Base-by-base conservation (phyloP, 2,329 filamentous ascomycete species). In the Trichoderma atroviride region DNA sequence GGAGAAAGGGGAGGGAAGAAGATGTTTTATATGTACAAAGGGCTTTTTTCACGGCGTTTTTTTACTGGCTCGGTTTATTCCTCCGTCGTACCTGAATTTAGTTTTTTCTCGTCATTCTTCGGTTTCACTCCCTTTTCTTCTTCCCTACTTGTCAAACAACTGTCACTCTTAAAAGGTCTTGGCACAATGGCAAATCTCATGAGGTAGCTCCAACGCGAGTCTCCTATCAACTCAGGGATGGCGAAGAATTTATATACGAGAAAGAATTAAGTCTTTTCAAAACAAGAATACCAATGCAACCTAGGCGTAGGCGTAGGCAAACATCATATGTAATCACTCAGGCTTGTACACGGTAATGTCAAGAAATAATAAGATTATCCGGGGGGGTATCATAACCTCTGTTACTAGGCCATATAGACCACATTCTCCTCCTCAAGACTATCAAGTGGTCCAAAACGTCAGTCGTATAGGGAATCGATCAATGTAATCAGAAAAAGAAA, bases 351-450 rank as follows among this genome's bases (percentile, higher is more conserved):
- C 13, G 7, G 27, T 13, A 33, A 40, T 14, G 43, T 33, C 7
- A 33, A 27, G 4, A 47, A n/a, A 35, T 7, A 11, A 19, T 27
- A n/a, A 16, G 27, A 33, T 52, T 33, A 27, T 58, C 52, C 4
- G 33, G 43, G 57, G 57, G 71, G 71, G 68, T 71, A 72, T 72
- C 69, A 69, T 72, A 64, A 64, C 58, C 69, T 67, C 55, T 67
- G 66, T 65, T 71, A 61, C 59, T 62, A 43, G 61, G 55, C 47
- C 66, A 60, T 61, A 55, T 69, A 68, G 31, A 70, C 58, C 58
- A 52, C 53, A 43, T 69, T 58, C 55, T 70, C 47, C 27, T 64
- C 37, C 56, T 52, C 62, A 43, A 67, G 43, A 35, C 37, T 29
- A 58, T 43, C 55, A 53, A 58, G 27, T 43, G 37, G 27, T 35